phyloP scores from a whole-genome alignment of 768 basidiomycete genomes.

The Tricholoma furcatifolium region DNA sequence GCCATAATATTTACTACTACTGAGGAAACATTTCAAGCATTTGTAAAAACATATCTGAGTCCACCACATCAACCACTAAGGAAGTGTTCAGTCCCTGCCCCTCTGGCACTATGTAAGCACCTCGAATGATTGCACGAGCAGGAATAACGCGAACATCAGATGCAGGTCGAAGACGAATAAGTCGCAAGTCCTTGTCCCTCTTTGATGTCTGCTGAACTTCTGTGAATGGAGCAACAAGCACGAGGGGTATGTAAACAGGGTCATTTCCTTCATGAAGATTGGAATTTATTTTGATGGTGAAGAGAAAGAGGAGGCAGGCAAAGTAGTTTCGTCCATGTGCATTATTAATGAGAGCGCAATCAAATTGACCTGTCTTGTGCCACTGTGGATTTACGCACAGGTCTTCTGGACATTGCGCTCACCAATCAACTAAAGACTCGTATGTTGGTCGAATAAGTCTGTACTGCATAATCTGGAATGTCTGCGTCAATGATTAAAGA shows the following conservation, averaged over 20 bases:
- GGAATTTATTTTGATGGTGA: not conserved
- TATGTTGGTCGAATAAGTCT: not conserved
- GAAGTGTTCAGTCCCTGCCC: not conserved
- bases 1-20: too few species aligned
- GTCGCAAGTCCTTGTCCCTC: too few species aligned
- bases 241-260: not conserved
- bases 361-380: not conserved
- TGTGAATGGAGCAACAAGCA: not conserved
- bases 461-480: not conserved
- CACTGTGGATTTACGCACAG: not conserved
- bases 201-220: not conserved
- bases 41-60: conserved; percentile 10
- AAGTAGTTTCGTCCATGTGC: not conserved
- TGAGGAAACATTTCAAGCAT: not conserved
- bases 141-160: not conserved
- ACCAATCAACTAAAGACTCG: not conserved
- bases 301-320: conserved; percentile 2
- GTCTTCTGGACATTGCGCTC: not conserved
- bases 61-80: conserved; percentile 1
- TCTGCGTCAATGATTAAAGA: not conserved
- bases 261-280: not conserved
- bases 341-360: not conserved
- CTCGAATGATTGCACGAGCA: not conserved
- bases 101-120: conserved; percentile 3
- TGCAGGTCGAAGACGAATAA: not conserved